Conservation (phyloP, 805 yeast genomes). For the Pachysolen tannophilus region DNA sequence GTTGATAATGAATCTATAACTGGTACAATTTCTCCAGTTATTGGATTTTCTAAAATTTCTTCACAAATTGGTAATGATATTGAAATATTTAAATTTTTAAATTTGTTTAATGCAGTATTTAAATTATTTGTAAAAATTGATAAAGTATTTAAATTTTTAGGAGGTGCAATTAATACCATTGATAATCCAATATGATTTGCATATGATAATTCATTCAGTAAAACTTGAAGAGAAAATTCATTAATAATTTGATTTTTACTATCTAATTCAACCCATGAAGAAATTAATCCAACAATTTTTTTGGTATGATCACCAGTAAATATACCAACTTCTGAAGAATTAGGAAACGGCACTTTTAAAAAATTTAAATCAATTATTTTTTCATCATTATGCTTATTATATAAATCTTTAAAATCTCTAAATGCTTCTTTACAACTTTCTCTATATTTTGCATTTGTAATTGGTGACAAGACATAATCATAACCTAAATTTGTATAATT, state of each 20-base stretch:
- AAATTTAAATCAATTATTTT: constrained; percentile 12
- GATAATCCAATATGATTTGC: constrained; percentile 52
- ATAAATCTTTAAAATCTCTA: constrained; percentile 21
- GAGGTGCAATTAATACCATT: constrained; percentile 55
- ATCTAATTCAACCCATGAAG: constrained; percentile 68
- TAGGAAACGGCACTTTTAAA: constrained; percentile 31
- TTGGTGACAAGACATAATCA: constrained; percentile 43
- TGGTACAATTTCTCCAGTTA: constrained; percentile 17
- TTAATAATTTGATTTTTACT: constrained; percentile 40
- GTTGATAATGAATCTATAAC: constrained; percentile 43
- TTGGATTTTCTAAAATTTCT: constrained; percentile 20
- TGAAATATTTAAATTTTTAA: constrained; percentile 31
- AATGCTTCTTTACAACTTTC: constrained; percentile 33
- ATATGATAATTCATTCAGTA: constrained; percentile 49
- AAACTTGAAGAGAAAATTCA: constrained; percentile 47
- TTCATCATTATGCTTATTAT: constrained; percentile 5
- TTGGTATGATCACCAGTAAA: constrained; percentile 32
- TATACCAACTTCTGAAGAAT: constrained; percentile 31
- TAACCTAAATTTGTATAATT: constrained; percentile 29
- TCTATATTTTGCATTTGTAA: constrained; percentile 44
- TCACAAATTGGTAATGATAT: constrained; percentile 43
- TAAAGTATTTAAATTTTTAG: constrained; percentile 45
- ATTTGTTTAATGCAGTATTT: constrained; percentile 16
- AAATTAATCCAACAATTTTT: constrained; percentile 44
- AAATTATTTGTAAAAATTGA: constrained; percentile 40